These are phyloP conservation scores for Aspergillus felis DNA, from an alignment of 2,329 filamentous ascomycete genomes.

Conservation along the genomic window DNA sequence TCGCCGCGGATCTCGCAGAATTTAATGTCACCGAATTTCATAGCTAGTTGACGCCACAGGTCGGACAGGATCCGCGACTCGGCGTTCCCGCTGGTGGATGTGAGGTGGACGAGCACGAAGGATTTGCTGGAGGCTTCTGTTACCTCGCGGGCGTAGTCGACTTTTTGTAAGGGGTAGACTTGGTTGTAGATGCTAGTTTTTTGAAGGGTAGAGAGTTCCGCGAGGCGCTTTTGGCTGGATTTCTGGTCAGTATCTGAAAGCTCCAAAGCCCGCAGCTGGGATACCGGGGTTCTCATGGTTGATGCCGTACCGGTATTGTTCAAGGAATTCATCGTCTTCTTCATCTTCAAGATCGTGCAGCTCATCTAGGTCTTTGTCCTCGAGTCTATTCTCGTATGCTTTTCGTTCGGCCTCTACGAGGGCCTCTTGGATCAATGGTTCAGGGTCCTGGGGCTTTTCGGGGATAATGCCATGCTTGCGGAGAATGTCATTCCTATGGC, in stretches of 20 bases:
- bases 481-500: conserved; percentile 91
- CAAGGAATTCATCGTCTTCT: conserved; percentile 88
- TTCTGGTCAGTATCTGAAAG: neutral
- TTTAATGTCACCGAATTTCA: conserved; percentile 88
- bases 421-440: conserved; percentile 93
- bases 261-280: neutral
- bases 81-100: conserved; percentile 72
- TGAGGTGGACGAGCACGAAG: conserved; percentile 73
- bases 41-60: conserved; percentile 79
- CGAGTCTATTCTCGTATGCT: conserved; percentile 86
- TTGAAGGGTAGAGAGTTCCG: conserved; percentile 71
- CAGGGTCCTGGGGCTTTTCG: conserved; percentile 94
- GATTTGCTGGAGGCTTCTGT: conserved; percentile 78
- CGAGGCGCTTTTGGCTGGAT: conserved; percentile 70
- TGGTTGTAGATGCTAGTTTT: conserved; percentile 78
- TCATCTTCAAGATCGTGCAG: conserved; percentile 90
- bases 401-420: conserved; percentile 76
- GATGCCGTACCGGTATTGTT: conserved; percentile 64
- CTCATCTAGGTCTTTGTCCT: conserved; percentile 92
- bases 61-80: conserved; percentile 81
- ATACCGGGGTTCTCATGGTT: neutral
- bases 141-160: conserved; percentile 85
- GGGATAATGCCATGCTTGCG: conserved; percentile 95
- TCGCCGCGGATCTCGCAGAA: conserved; percentile 93
- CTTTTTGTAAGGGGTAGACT: conserved; percentile 91